A percentile compares a stretch with the other conserved stretches of the same genome.
phyloP scores from a whole-genome alignment of 2,329 filamentous ascomycete genomes.

The Aspergillus fructus region DNA sequence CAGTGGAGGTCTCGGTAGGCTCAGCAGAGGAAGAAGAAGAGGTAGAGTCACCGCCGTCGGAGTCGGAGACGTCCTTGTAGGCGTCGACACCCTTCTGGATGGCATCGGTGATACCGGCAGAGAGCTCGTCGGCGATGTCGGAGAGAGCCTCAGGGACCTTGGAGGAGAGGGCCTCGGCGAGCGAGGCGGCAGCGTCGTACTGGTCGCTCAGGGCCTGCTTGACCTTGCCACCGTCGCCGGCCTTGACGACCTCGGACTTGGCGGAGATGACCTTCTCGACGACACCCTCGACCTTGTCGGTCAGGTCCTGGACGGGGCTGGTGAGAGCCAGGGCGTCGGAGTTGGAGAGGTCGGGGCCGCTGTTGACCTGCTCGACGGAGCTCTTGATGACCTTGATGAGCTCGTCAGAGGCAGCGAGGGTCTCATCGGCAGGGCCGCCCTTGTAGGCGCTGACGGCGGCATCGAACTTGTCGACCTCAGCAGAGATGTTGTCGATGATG shows the following conservation, averaged over 20 bases:
- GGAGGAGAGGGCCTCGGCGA: constrained; percentile 27
- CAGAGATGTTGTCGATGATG: constrained; percentile 22
- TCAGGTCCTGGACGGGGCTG: constrained; percentile 27
- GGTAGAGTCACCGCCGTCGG: constrained; percentile 5
- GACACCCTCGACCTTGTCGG: constrained; percentile 22
- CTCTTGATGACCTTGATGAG: constrained; percentile 26
- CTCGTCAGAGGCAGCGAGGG: constrained; percentile 22
- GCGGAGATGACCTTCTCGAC: constrained; percentile 27
- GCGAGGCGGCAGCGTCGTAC: constrained; percentile 25
- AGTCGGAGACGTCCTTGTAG: constrained; percentile 18
- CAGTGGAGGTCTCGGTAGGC: not conserved
- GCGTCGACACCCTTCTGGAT: constrained; percentile 33
- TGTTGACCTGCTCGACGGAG: constrained; percentile 26
- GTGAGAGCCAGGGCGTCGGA: constrained; percentile 29
- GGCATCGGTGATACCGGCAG: constrained; percentile 29
- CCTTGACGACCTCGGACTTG: constrained; percentile 27
- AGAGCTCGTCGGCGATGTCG: constrained; percentile 25
- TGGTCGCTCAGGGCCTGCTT: constrained; percentile 26
- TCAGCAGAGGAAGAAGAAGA: not conserved
- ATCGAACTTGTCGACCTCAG: constrained; percentile 21
- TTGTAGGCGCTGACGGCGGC: constrained; percentile 25
- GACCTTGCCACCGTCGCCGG: constrained; percentile 22
- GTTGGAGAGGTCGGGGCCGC: constrained; percentile 20
- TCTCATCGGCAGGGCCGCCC: constrained; percentile 15
- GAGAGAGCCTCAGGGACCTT: constrained; percentile 30